These are phyloP conservation scores for Pichia sp. DNA, from an alignment of 1,139 yeast species.

Conservation along the genomic window DNA sequence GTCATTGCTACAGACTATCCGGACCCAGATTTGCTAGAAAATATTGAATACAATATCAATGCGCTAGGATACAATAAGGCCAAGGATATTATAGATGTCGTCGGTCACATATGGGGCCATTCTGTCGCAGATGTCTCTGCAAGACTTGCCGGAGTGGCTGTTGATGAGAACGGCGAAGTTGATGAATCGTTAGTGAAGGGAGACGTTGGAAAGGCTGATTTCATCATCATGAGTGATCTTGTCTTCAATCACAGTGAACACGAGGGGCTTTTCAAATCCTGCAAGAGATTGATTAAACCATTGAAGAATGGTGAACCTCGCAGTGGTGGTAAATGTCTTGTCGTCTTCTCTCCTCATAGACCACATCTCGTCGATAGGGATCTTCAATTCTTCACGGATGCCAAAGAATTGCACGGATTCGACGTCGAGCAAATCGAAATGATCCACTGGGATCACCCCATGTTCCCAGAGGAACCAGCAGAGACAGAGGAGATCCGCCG, in stretches of 20 bases:
- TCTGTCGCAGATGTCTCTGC: slow-evolving; percentile 42
- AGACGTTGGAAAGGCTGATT: slow-evolving; percentile 43
- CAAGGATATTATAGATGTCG: slow-evolving; percentile 37
- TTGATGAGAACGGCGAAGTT: no score
- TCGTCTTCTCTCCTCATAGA: slow-evolving; percentile 92
- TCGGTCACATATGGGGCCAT: slow-evolving; percentile 92
- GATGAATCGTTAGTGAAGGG: neutral
- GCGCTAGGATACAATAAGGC: slow-evolving; percentile 28
- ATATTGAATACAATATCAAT: slow-evolving; percentile 66
- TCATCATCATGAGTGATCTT: slow-evolving; percentile 78
- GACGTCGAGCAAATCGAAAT: slow-evolving; percentile 63
- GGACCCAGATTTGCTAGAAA: slow-evolving; percentile 70
- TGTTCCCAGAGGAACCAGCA: slow-evolving; percentile 79
- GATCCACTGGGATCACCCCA: slow-evolving; percentile 74
- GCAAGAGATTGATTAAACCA: slow-evolving; percentile 46
- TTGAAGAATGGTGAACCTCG: slow-evolving; percentile 16
- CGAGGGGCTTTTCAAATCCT: slow-evolving; percentile 60
- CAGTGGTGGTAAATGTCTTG: slow-evolving; percentile 63
- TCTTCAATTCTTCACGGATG: slow-evolving; percentile 68
- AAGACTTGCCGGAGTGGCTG: neutral
- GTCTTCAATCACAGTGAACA: slow-evolving; percentile 95
- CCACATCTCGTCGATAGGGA: slow-evolving; percentile 51
- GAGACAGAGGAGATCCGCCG: slow-evolving; percentile 76
- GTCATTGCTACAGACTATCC: slow-evolving; percentile 90
- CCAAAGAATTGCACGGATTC: slow-evolving; percentile 52